Conservation (phyloP, 2,329 filamentous ascomycete genomes). For the Colletotrichum higginsianum region DNA sequence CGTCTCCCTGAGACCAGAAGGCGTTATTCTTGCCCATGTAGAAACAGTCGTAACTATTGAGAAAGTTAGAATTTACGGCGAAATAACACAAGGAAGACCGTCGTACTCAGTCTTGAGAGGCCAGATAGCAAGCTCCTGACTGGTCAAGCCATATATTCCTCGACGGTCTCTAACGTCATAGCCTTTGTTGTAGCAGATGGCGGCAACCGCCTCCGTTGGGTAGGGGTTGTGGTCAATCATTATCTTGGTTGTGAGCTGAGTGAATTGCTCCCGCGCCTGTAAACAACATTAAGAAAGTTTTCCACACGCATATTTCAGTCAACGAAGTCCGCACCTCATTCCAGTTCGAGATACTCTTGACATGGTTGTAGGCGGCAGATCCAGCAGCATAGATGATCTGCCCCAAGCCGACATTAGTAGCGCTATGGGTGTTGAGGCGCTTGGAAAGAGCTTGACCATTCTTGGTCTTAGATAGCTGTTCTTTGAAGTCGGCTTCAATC, state of each 20-base stretch:
- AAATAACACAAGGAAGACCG: not conserved
- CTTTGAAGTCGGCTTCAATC: slow-evolving; percentile 3
- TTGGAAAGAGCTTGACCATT: not conserved
- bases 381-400: not conserved
- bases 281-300: no score
- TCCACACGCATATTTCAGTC: no score
- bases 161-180: slow-evolving; percentile 3
- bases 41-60: slow-evolving; percentile 4
- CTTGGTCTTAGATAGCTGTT: not conserved
- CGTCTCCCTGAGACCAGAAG: slow-evolving; percentile 21
- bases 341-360: not conserved
- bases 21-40: slow-evolving; percentile 14
- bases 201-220: slow-evolving; percentile 8
- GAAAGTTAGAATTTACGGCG: not conserved
- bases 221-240: slow-evolving; percentile 29
- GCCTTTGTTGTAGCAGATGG: slow-evolving; percentile 21
- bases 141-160: slow-evolving; percentile 6
- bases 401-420: not conserved
- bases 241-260: slow-evolving; percentile 9
- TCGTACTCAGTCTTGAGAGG: slow-evolving; percentile 7
- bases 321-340: not conserved
- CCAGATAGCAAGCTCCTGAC: slow-evolving; percentile 3
- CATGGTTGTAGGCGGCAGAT: not conserved
- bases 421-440: not conserved
- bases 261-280: slow-evolving; percentile 20